These are phyloP conservation scores for Cladosporium sp. DNA, from an alignment of 2,329 filamentous ascomycete genomes.

Conservation along the genomic window DNA sequence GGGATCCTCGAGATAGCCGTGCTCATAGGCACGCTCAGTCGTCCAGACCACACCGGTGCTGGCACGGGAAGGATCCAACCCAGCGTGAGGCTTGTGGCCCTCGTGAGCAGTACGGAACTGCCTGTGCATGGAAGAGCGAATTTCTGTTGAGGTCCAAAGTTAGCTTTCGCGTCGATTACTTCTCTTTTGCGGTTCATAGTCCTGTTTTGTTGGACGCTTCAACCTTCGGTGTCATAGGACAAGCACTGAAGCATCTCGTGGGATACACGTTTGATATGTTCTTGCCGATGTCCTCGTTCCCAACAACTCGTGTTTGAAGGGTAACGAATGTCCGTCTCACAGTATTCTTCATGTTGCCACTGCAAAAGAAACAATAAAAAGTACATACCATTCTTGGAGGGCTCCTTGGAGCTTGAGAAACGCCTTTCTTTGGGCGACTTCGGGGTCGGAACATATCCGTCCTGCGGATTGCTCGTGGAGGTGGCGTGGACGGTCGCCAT, in stretches of 20 bases:
- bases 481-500: constrained; percentile 8
- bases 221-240: too few relatives aligned
- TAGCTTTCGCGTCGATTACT: too few relatives aligned
- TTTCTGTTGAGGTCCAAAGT: constrained; percentile 52
- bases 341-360: too few relatives aligned
- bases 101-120: constrained; percentile 88
- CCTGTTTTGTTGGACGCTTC: too few relatives aligned
- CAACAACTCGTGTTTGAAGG: too few relatives aligned
- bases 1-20: constrained; percentile 78
- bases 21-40: constrained; percentile 79
- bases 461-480: constrained; percentile 5
- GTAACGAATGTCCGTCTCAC: too few relatives aligned
- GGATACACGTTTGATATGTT: too few relatives aligned
- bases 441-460: constrained; percentile 1
- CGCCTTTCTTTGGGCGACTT: constrained; percentile 26
- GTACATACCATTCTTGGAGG: constrained; percentile 42
- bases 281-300: too few relatives aligned
- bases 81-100: constrained; percentile 85
- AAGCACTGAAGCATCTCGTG: too few relatives aligned
- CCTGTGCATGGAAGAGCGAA: constrained; percentile 76
- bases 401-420: constrained; percentile 41
- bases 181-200: too few relatives aligned
- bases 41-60: constrained; percentile 95
- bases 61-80: constrained; percentile 79
- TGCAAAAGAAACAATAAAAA: not conserved